Evolutionary conservation across 2,329 filamentous ascomycete genomes (phyloP), one percentile per base, ranked within the genome.

Genomic region (Hypocrella siamensis): DNA sequence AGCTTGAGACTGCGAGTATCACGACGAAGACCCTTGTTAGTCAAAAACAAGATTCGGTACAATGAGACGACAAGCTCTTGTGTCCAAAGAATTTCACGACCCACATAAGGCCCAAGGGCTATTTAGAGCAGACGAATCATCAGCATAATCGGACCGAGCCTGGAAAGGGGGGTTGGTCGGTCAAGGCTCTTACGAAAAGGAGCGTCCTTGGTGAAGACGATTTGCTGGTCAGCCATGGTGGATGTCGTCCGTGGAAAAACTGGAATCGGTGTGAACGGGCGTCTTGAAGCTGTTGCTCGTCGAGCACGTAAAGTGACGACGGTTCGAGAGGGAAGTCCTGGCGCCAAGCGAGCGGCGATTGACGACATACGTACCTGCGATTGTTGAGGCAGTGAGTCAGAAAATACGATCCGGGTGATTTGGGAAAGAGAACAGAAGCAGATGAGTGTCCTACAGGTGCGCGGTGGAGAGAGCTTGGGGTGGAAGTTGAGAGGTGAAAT

Each of bases 91-190:
- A 14, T 11, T 26, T 14, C 9, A 26, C 25, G 28, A 52, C 69
- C 49, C 61, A 76, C 71, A 54, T 77, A 77, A 42, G 72, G 71
- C 33, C 71, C 72, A 43, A 70, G 62, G 49, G 70, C 72, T 76
- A 35, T n/a, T n/a, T n/a, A n/a, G n/a, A n/a, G 25, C n/a, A 12
- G 25, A 26, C 7, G 25, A 14, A 26, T 11, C 25, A 17, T 33
- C 25, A 37, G 32, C 16, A 30, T 11, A 19, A 34, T 12, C 21
- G 17, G 15, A 28, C 14, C 15, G 14, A 17, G 15, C 22, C 3
- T 11, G 6, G 12, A 12, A 17, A 11, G 16, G 16, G 8, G 16
- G 7, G 9, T 19, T 17, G 12, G 2, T 10, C 10, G 14, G 7
- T 64, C n/a, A n/a, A n/a, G n/a, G n/a, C n/a, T n/a, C 68, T 53